A percentile compares a stretch with the other conserved stretches of the same genome.
These are phyloP conservation scores for Colletotrichum theobromicola DNA, from an alignment of 2,329 filamentous ascomycete species.

Conservation along the genomic window DNA sequence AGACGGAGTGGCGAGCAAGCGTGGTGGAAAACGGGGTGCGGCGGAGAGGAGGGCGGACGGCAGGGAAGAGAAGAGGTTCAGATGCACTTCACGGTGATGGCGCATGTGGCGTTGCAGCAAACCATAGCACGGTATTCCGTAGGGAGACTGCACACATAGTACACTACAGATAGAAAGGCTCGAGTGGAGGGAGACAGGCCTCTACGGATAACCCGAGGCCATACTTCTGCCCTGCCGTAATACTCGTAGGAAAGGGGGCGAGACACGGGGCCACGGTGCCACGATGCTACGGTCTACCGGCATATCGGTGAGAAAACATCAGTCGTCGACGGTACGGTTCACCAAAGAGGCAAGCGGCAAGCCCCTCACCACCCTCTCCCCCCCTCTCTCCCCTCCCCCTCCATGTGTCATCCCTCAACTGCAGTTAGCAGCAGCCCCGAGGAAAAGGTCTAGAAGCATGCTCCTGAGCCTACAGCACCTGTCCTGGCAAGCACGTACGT, in stretches of 20 bases:
- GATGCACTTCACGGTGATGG: neutral
- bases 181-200: neutral
- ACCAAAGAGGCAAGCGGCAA: neutral
- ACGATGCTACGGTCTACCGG: neutral
- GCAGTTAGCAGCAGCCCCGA: neutral
- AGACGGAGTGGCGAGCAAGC: neutral
- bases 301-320: neutral
- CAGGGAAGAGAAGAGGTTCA: neutral
- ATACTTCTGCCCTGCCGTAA: neutral
- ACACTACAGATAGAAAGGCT: neutral
- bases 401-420: neutral
- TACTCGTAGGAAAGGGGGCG: neutral
- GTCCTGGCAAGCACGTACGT: neutral
- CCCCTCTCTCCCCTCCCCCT: neutral
- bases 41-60: neutral
- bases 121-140: no score
- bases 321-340: neutral
- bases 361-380: neutral
- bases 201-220: neutral
- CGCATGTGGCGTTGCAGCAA: neutral
- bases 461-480: neutral
- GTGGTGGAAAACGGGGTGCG: neutral
- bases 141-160: no score
- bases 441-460: constrained; percentile 17
- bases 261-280: neutral